Base-by-base conservation (phyloP, 495 filamentous ascomycete species). In the Tuber microsphaerosporum region DNA sequence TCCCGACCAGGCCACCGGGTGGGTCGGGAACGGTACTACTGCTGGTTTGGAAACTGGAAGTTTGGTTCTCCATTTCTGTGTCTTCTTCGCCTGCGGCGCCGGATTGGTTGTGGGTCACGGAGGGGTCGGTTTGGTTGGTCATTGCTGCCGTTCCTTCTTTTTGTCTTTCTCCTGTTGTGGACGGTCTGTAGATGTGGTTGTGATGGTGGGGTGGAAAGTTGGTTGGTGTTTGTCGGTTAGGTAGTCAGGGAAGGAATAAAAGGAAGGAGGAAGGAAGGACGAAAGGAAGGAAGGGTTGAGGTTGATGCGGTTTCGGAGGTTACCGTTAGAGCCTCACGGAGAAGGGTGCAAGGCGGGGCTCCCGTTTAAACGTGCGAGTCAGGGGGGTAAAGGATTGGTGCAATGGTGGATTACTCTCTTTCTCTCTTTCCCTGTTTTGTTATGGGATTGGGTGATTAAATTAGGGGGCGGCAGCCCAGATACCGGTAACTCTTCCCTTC, bases 31-130 rank as follows among this genome's bases (percentile, higher is more conserved):
- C 72, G 71, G 69, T 78, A 46, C 42, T 74, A 74, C 37, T 72
- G 46, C 78, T 74, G 71, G 79, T 81, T 81, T 65, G 56, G 26
- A 65, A 65, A 34, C 56, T 65, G 56, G 56, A 65, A n/a, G 70
- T 51, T 20, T 79, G 44, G 46, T 80, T 81, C 42, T 76, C 77
- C 80, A 82, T 82, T 68, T 82, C 78, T 19, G 82, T 78, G 44
- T 82, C 80, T n/a, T 81, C 75, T 69, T 80, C 77, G 16, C 70
- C 80, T 19, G 80, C 76, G 17, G 77, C 76, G 68, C 81, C 79
- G 37, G 79, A 71, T 72, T 79, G 75, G 79, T 79, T 81, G 68
- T 39, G 61, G 19, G 71, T 69, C 20, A 73, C 71, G 2, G 77
- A 71, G 43, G 78, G 73, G 68, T 73, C 74, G n/a, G 78, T 74